Base-by-base conservation (phyloP, 1,139 yeast species). In the Kurtzmaniella natalensis region DNA sequence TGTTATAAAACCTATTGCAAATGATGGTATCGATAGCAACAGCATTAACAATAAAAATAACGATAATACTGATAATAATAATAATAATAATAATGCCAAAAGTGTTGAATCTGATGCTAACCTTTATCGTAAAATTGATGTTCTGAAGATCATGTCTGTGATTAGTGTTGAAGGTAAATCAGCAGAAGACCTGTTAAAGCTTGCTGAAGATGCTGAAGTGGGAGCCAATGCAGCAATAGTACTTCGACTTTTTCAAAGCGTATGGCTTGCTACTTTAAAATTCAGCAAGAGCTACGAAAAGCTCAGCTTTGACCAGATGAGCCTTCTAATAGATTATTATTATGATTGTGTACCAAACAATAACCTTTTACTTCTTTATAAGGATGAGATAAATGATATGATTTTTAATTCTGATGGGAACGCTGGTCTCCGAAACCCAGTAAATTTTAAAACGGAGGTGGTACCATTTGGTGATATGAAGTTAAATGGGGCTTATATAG, bases 291-390 rank as follows among this genome's bases (percentile, higher is more conserved):
- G 57, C 30, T 61, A 44, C 10, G 50, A 50, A 6, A 46, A 39
- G 18, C 34, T 67, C 36, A 51, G 47, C 33, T 46, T 47, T 34
- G 38, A 44, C n/a, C 72, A 66, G 37, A 37, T 67, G 11, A 34
- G 37, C n/a, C 64, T 61, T 38, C 40, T 69, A 18, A 36, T 69
- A 8, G 61, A 61, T 17, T 53, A 48, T 35, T 67, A 62, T 42
- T 63, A 61, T 44, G 44, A 44, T 30, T 45, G 30, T 20, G 37
- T 45, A 16, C 61, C 57, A 28, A 51, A 62, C 1, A 46, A 47
- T 25, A 39, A 50, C 23, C 39, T 64, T 13, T 45, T 62, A 7
- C 28, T 22, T 2, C 53, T 62, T 28, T 66, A 55, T 45, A 53
- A 50, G 34, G 40, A 43, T 7, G 62, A 62, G 15, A 55, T 67